Percentiles rank a stretch among this genome's conserved stretches.
phyloP scores from a whole-genome alignment of 129 eudicot genomes.

The Sambucus nigra region DNA sequence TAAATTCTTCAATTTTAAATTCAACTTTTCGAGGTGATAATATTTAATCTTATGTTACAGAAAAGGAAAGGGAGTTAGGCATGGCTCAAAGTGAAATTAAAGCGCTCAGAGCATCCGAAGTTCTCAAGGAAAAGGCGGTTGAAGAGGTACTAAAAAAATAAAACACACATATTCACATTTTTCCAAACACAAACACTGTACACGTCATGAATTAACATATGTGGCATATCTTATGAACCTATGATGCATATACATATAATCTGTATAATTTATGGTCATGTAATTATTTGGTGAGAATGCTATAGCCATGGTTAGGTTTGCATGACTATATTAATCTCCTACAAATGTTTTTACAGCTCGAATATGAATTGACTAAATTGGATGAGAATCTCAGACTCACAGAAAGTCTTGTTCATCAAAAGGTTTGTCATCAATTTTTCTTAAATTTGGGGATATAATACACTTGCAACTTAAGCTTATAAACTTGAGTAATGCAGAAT shows the following conservation, averaged over 20 bases:
- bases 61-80: constrained; percentile 61
- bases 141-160: constrained; percentile 47
- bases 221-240: not conserved
- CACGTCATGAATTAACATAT: not conserved
- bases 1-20: not conserved
- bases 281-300: not conserved
- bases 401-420: constrained; percentile 58
- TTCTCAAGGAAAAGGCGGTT: constrained; percentile 65
- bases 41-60: constrained; percentile 25
- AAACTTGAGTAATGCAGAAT: constrained; percentile 42
- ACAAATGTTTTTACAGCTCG: constrained; percentile 38
- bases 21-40: not conserved
- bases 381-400: constrained; percentile 47
- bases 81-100: constrained; percentile 65
- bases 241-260: not conserved
- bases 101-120: constrained; percentile 62
- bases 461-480: not conserved
- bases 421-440: constrained; percentile 32
- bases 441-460: not conserved
- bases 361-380: constrained; percentile 40
- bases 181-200: not conserved
- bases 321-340: not conserved
- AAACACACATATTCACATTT: not conserved
- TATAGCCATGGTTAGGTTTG: too few species aligned
- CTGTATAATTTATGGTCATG: not conserved